Base-by-base conservation (phyloP, 805 yeast species). In the Grigorovia yakushimaensis region DNA sequence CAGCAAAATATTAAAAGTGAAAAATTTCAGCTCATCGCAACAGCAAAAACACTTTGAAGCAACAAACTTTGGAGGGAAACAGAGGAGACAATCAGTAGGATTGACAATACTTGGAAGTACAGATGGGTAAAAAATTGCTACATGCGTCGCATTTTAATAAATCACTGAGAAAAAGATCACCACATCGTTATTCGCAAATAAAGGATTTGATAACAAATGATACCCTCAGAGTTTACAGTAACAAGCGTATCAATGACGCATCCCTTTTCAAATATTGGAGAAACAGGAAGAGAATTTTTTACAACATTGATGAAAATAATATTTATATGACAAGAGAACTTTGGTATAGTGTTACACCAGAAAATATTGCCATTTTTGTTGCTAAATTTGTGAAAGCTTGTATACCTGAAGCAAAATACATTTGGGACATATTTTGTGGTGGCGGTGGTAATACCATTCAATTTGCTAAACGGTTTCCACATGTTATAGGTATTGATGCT, bases 281-380 rank as follows among this genome's bases (percentile, higher is more conserved):
- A 20, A 72, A 74, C 39, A 65, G 95, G n/a, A 73, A 77, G 52
- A 59, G 60, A 15, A 60, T 88, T 9, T 88, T 88, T 60, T 67
- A 78, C 5, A 69, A 66, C 51, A 84, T 72, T 54, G 87, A 85
- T 56, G 74, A 78, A 6, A 91, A 93, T 2, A 50, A 57, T 0
- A 72, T 88, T 1, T 71, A 71, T 46, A 70, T 89, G 68, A 82
- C 84, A 1, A 69, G 76, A 15, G 93, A 83, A 58, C 71, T 88
- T 44, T 85, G 95, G 93, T 89, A 73, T 62, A 82, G 91, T 47
- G 95, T 88, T 5, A 89, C 98, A 0, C 89, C 95, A 0, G 97
- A 89, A 57, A 56, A 62, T 1, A 67, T 85, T 1, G 93, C 96
- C 1, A 64, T 67, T 5, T 79, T 78, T 54, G 64, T 74, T 0